Evolutionary conservation across 2,329 filamentous ascomycete genomes (phyloP), one percentile per base, ranked within the genome.

Genomic region (Ophiostoma triangulosporum): DNA sequence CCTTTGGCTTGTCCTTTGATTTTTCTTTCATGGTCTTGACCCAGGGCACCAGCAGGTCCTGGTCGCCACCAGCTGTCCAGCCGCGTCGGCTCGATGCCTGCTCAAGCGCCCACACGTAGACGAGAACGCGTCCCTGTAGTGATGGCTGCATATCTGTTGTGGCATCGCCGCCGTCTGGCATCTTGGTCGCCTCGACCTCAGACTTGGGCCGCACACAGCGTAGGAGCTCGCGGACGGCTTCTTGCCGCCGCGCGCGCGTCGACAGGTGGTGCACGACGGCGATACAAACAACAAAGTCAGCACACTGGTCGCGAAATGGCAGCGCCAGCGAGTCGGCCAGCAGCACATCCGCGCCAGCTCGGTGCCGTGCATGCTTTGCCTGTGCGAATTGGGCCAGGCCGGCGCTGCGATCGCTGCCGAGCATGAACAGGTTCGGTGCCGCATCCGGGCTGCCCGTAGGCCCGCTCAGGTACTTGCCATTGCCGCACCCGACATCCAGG

Each of bases 31-130:
- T 55, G 45, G 54, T 57, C 55, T 58, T 55, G 24, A 97, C 88
- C 93, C 93, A 98, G 14, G 93, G 90, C 48, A 98, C 93, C 71
- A 97, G 85, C 57, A 93, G 82, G 70, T 98, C 93, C 72, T 97
- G 91, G 60, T 85, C 78, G 57, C 84, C 80, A 20, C 81, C 82
- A 65, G 86, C 83, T 64, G 89, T 82, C 91, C 91, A 98, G 2
- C 91, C 91, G 58, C 93, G 75, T 54, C 93, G 80, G 68, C 89
- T 95, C 55, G 73, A 73, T 61, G 84, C 83, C 70, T 98, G 93
- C 73, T 98, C 93, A 20, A 98, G 74, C 1, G 93, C 93, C 93
- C 93, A 97, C 17, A 94, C 91, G 66, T 93, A 96, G 51, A 97
- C 75, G 54, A 97, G 72, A 15, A 85, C 84, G 65, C 76, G 12